A percentile compares a stretch with the other conserved stretches of the same genome.
These are phyloP conservation scores for Barnettozyma botsteinii DNA, from an alignment of 805 yeast species.

Conservation along the genomic window DNA sequence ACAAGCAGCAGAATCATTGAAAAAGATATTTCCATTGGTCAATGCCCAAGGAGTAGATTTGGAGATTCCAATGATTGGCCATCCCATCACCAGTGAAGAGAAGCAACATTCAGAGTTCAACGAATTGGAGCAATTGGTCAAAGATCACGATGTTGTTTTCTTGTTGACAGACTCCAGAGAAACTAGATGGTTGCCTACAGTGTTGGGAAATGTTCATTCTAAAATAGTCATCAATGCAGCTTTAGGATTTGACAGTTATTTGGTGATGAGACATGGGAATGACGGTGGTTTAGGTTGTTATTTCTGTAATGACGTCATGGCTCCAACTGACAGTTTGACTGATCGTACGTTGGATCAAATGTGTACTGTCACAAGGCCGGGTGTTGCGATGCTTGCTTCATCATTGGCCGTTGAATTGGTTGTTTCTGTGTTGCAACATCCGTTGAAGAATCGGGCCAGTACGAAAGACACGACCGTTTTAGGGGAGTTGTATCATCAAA, in stretches of 20 bases:
- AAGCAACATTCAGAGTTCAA: conserved; percentile 48
- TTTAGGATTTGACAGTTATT: conserved; percentile 85
- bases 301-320: conserved; percentile 92
- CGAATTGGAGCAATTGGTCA: conserved; percentile 45
- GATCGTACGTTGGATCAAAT: conserved; percentile 92
- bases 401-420: conserved; percentile 81
- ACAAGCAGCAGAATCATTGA: conserved; percentile 69
- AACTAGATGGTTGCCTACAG: conserved; percentile 95
- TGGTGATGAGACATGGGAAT: conserved; percentile 89
- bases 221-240: conserved; percentile 90
- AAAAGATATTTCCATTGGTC: conserved; percentile 74
- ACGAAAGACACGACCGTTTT: conserved; percentile 34
- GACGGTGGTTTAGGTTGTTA: conserved; percentile 68
- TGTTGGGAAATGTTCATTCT: conserved; percentile 57
- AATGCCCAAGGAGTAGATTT: conserved; percentile 54
- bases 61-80: conserved; percentile 96
- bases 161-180: conserved; percentile 92
- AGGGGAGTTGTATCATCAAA: conserved; percentile 83
- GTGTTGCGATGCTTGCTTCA: conserved; percentile 85
- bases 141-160: conserved; percentile 69
- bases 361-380: conserved; percentile 98
- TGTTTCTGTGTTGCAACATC: conserved; percentile 69
- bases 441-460: conserved; percentile 34
- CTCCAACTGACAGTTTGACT: conserved; percentile 82
- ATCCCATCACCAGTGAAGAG: conserved; percentile 58